Conservation (phyloP, 805 yeast species). For the Kazachstania africana region DNA sequence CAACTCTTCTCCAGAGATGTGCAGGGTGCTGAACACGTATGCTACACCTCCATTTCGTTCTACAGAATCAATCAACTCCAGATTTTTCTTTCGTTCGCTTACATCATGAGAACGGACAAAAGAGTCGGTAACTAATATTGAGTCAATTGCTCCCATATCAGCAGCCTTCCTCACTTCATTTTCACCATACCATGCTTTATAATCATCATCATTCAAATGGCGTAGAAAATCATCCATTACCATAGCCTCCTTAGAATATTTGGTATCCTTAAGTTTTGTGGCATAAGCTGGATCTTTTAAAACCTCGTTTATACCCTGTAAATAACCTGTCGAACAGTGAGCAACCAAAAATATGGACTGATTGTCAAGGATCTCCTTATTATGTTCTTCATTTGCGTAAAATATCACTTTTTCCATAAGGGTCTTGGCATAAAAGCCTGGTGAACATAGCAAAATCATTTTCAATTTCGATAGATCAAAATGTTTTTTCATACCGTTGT, state of each 20-base stretch:
- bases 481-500: slow-evolving; percentile 51
- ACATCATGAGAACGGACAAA: slow-evolving; percentile 71
- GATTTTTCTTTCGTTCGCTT: slow-evolving; percentile 52
- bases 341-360: slow-evolving; percentile 65
- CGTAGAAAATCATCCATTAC: slow-evolving; percentile 68
- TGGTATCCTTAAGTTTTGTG: slow-evolving; percentile 61
- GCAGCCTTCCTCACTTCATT: slow-evolving; percentile 66
- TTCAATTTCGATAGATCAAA: slow-evolving; percentile 62
- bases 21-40: slow-evolving; percentile 68
- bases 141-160: slow-evolving; percentile 63
- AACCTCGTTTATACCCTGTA: slow-evolving; percentile 85
- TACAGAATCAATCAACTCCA: slow-evolving; percentile 56
- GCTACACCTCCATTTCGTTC: slow-evolving; percentile 66
- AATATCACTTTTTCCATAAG: slow-evolving; percentile 45
- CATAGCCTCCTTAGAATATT: slow-evolving; percentile 63
- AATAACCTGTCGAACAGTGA: slow-evolving; percentile 83
- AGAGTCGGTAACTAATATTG: slow-evolving; percentile 67
- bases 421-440: slow-evolving; percentile 71
- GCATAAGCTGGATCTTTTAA: slow-evolving; percentile 59
- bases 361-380: slow-evolving; percentile 44
- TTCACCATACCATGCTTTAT: slow-evolving; percentile 88
- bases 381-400: slow-evolving; percentile 45
- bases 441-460: slow-evolving; percentile 76
- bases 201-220: slow-evolving; percentile 66
- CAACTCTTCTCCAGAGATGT: slow-evolving; percentile 81